These are phyloP conservation scores for Boletus coffeatus DNA, from an alignment of 1,284 basidiomycete species.

Conservation along the genomic window DNA sequence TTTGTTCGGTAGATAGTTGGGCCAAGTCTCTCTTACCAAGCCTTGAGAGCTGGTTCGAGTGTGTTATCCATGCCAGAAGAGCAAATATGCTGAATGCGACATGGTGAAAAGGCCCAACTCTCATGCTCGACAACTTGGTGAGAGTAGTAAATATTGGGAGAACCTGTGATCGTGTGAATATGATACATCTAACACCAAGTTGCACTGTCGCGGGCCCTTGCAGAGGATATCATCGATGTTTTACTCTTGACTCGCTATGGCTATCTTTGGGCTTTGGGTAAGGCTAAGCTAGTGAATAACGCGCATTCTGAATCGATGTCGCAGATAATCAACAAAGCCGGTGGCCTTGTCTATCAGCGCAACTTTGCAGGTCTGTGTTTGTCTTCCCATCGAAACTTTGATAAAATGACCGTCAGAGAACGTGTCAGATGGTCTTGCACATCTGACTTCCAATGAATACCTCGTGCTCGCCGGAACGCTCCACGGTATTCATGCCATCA, in stretches of 20 bases:
- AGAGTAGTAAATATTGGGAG: background rate
- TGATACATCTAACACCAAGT: background rate
- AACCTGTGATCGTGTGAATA: background rate
- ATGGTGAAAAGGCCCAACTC: conserved; percentile 5
- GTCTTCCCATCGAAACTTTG: background rate
- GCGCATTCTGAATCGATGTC: conserved; percentile 4
- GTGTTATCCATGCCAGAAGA: conserved; percentile 22
- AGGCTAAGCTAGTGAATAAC: conserved; percentile 11
- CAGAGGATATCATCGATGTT: conserved; percentile 3
- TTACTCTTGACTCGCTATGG: conserved; percentile 38
- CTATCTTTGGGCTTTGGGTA: conserved; percentile 82
- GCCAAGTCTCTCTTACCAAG: conserved; percentile 41
- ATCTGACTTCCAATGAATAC: conserved; percentile 93
- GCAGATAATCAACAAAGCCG: conserved; percentile 98
- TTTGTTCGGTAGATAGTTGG: conserved; percentile 46
- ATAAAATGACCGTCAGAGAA: conserved; percentile 10
- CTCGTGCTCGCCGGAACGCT: conserved; percentile 95
- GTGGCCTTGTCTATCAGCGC: conserved; percentile 92
- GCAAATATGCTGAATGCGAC: conserved; percentile 9
- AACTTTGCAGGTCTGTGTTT: conserved; percentile 73
- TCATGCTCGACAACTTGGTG: conserved; percentile 17
- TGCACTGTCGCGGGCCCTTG: background rate
- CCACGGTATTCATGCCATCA: conserved; percentile 98
- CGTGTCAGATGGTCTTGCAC: conserved; percentile 74
- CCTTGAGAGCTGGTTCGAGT: conserved; percentile 24